A percentile compares a stretch with the other conserved stretches of the same genome.
Evolutionary conservation across 176 grass and related monocot species (phyloP).

Genomic region (Cenchrus americanus): DNA sequence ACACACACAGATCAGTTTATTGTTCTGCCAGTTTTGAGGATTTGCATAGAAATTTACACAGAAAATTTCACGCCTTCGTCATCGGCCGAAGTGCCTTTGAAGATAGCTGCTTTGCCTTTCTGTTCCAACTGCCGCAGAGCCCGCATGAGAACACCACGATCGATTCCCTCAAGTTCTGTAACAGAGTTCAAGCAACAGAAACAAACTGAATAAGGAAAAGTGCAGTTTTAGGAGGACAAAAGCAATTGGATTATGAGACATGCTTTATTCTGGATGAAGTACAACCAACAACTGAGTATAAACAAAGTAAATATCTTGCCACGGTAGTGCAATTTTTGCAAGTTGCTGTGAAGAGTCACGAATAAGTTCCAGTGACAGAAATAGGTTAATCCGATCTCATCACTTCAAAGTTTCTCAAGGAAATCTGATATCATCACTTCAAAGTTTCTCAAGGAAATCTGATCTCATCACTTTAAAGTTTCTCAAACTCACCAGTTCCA

Average conservation of each 20-base stretch:
- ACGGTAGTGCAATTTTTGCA: not conserved
- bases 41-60: slow-evolving; percentile 42
- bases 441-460: no score
- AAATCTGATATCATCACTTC: not conserved
- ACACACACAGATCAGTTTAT: slow-evolving; percentile 2
- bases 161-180: slow-evolving; percentile 92
- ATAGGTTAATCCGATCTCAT: not conserved
- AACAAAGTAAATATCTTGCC: slow-evolving; percentile 8
- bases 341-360: not conserved
- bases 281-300: not conserved
- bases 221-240: not conserved
- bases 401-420: no score
- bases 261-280: slow-evolving; percentile 18
- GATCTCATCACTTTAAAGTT: no score
- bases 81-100: slow-evolving; percentile 85
- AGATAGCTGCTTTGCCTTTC: slow-evolving; percentile 88
- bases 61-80: slow-evolving; percentile 96
- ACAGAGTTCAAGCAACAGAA: slow-evolving; percentile 11
- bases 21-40: not conserved
- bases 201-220: slow-evolving; percentile 9
- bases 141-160: slow-evolving; percentile 82
- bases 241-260: not conserved
- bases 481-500: slow-evolving; percentile 69
- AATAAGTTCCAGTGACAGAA: not conserved
- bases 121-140: slow-evolving; percentile 81